phyloP scores from a whole-genome alignment of 1,139 yeast genomes.

The Hyphopichia khmerensis region DNA sequence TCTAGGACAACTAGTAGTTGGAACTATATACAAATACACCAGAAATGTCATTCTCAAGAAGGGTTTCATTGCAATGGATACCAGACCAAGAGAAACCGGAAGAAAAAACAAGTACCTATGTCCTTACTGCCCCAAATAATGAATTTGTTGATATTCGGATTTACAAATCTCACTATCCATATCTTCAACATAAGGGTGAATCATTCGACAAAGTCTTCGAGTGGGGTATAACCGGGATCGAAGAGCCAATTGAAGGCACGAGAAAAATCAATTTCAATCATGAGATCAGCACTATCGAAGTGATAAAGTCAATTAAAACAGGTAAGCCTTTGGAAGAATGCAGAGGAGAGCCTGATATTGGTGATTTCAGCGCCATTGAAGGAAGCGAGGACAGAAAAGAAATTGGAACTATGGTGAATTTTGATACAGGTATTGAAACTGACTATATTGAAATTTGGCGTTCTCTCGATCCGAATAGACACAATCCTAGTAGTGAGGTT shows the following conservation, averaged over 20 bases:
- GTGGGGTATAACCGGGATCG: constrained; percentile 42
- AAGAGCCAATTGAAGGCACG: constrained; percentile 27
- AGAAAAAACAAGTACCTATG: constrained; percentile 54
- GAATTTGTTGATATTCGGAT: constrained; percentile 48
- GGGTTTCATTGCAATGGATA: constrained; percentile 56
- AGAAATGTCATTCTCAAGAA: constrained; percentile 35
- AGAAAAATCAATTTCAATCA: constrained; percentile 38
- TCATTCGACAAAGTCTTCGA: constrained; percentile 28
- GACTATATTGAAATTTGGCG: constrained; percentile 60
- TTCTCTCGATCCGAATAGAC: constrained; percentile 40
- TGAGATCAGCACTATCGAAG: constrained; percentile 41
- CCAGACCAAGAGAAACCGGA: constrained; percentile 29
- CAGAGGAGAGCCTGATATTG: constrained; percentile 41
- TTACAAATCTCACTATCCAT: constrained; percentile 23
- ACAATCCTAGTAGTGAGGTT: constrained; percentile 29
- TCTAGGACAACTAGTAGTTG: too few species aligned
- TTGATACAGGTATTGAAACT: constrained; percentile 41
- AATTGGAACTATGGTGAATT: constrained; percentile 53
- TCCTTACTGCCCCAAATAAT: constrained; percentile 43
- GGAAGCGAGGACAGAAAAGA: constrained; percentile 49
- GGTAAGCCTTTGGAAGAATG: constrained; percentile 21
- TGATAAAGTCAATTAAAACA: constrained; percentile 20
- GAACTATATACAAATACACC: too few species aligned
- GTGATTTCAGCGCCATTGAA: constrained; percentile 39
- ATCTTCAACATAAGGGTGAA: constrained; percentile 8